A percentile compares a stretch with the other conserved stretches of the same genome.
Conservation (phyloP, 345 rosid species). For the Psidium friedrichsthalianum region DNA sequence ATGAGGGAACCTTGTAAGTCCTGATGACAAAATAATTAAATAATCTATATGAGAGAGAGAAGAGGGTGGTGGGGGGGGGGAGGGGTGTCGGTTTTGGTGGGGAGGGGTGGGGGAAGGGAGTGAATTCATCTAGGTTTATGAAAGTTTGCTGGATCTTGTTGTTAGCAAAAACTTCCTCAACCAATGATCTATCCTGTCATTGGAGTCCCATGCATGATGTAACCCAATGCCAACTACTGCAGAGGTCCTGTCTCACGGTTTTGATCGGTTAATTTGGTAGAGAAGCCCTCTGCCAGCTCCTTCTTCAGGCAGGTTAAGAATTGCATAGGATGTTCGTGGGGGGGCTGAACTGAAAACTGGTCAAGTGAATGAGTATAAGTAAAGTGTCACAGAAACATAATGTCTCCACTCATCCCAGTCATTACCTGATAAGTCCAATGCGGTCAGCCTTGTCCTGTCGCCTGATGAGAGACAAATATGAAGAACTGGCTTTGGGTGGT, state of each 20-base stretch:
- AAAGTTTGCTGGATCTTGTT: constrained; percentile 85
- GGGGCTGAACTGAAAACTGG: constrained; percentile 90
- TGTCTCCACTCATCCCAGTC: background rate
- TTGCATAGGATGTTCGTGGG: constrained; percentile 87
- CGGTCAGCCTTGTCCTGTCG: constrained; percentile 97
- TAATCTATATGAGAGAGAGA: background rate
- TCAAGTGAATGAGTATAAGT: constrained; percentile 4
- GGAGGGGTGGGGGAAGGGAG: background rate
- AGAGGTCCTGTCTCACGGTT: constrained; percentile 86
- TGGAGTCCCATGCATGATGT: constrained; percentile 94
- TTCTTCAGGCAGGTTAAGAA: constrained; percentile 77
- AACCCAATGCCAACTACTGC: constrained; percentile 95
- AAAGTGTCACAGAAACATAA: background rate
- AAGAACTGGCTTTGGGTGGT: constrained; percentile 89
- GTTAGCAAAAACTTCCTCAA: constrained; percentile 92
- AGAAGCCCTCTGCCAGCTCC: constrained; percentile 90
- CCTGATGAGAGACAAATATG: constrained; percentile 97
- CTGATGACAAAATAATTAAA: background rate
- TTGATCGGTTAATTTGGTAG: constrained; percentile 84
- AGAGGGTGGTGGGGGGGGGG: background rate
- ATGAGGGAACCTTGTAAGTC: background rate
- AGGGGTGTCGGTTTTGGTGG: too few relatives aligned
- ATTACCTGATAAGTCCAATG: constrained; percentile 90
- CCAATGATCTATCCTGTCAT: constrained; percentile 91
- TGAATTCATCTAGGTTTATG: constrained; percentile 1